Conservation (phyloP, 805 yeast genomes). For the Dipodascus albidus region DNA sequence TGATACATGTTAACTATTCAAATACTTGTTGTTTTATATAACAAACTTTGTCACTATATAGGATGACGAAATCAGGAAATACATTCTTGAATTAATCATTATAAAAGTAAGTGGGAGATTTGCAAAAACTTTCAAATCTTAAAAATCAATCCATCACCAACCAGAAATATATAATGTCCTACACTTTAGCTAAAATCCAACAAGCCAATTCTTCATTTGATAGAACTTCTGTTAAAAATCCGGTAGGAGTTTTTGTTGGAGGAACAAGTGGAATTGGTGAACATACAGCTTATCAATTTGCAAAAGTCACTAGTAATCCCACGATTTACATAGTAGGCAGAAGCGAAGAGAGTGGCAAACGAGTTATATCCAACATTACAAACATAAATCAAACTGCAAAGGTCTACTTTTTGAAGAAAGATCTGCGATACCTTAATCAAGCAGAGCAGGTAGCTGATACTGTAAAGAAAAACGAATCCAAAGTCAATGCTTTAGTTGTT, state of each 20-base stretch:
- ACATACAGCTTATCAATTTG: constrained; percentile 11
- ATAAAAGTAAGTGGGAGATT: too few species aligned
- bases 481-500: constrained; percentile 11
- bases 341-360: constrained; percentile 8
- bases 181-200: background rate
- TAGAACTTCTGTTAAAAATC: background rate
- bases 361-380: constrained; percentile 8
- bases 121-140: too few species aligned
- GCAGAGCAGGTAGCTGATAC: constrained; percentile 5
- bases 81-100: too few species aligned
- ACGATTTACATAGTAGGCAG: constrained; percentile 14
- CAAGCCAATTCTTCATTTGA: background rate
- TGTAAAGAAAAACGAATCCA: constrained; percentile 7
- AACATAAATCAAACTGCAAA: constrained; percentile 7
- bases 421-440: constrained; percentile 3
- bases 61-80: too few species aligned
- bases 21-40: too few species aligned
- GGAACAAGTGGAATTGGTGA: constrained; percentile 17
- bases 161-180: background rate
- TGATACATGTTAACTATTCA: too few species aligned
- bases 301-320: constrained; percentile 9
- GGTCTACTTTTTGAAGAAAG: constrained; percentile 9
- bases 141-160: background rate
- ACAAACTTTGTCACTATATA: too few species aligned
- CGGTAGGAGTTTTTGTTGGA: constrained; percentile 14